Base-by-base conservation (phyloP, 1,284 basidiomycete species). In the Ganoderma multipileum region DNA sequence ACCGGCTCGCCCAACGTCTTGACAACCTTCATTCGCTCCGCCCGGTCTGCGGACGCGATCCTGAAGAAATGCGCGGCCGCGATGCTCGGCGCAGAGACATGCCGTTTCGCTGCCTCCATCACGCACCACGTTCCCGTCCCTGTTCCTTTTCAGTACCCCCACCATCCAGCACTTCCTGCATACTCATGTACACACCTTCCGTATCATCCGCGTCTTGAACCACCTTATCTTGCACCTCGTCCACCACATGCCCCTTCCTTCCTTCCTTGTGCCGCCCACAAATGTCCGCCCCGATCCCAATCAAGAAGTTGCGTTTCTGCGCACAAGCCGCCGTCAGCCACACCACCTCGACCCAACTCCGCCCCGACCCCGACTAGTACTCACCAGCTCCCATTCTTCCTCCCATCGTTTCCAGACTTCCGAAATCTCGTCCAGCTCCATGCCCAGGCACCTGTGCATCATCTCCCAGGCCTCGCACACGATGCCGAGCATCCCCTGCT, bases 41-140 rank as follows among this genome's bases (percentile, higher is more conserved):
- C 71, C 6, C 75, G 71, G 67, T 76, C 73, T 1, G 73, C 66
- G 18, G 74, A 74, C 18, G 72, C 71, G 63, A 75, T 72, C 42
- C 75, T 71, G 66, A 75, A 71, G 57, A 76, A 74, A 64, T 76
- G 76, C 20, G 72, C 75, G n/a, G 65, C 70, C 38, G 74, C 68
- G 38, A 76, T 76, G n/a, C 72, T 75, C 38, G 73, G 73, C 42
- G 71, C 71, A 60, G 71, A 71, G 36, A 75, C 72, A 36, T 75
- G 74, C 7, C 73, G 60, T 30, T 69, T 70, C 11, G 74, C 71
- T 9, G 71, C 72, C 63, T 74, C 71, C 62, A 72, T 70, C 23
- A 12, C 47, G 4, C 20, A 20, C 18, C 14, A 75, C 71, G 41
- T 69, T 66, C 75, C 71, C 75, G 33, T 9, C 38, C 12, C 12